Percentiles rank a stretch among this genome's conserved stretches.
These are phyloP conservation scores for Amyloporia xantha DNA, from an alignment of 768 basidiomycete species.

Conservation along the genomic window DNA sequence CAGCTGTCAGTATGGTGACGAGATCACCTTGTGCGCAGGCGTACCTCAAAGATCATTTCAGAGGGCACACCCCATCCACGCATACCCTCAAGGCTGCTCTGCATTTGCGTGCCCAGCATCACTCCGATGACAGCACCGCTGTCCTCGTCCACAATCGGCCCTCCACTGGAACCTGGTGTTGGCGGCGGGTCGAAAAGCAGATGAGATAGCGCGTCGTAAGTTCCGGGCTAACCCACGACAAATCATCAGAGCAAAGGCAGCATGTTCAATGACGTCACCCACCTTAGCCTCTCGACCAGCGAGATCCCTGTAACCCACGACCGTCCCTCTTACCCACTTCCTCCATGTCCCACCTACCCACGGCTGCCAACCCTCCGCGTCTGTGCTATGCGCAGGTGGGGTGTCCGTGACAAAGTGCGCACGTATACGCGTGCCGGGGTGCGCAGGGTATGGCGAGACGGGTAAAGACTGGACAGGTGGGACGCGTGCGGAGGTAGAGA, in stretches of 20 bases:
- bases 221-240: conserved; percentile 59
- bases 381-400: conserved; percentile 20
- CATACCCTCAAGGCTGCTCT: conserved; percentile 45
- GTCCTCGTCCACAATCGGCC: conserved; percentile 56
- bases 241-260: conserved; percentile 1
- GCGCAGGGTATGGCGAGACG: conserved; percentile 56
- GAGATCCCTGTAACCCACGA: conserved; percentile 56
- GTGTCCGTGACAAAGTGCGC: conserved; percentile 49
- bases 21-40: neutral
- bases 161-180: conserved; percentile 61
- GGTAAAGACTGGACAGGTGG: conserved; percentile 40
- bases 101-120: conserved; percentile 54
- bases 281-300: conserved; percentile 52
- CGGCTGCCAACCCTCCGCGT: conserved; percentile 36
- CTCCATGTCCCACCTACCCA: conserved; percentile 50
- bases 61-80: conserved; percentile 59
- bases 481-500: conserved; percentile 10
- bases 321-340: conserved; percentile 44
- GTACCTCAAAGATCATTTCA: conserved; percentile 58
- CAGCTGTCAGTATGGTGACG: neutral
- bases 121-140: conserved; percentile 61
- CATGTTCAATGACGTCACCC: conserved; percentile 13
- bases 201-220: conserved; percentile 58
- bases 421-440: conserved; percentile 36
- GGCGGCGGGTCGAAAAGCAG: conserved; percentile 49